A percentile compares a stretch with the other conserved stretches of the same genome.
Evolutionary conservation across 129 eudicot species (phyloP).

Genomic region (Flaveria brownii): DNA sequence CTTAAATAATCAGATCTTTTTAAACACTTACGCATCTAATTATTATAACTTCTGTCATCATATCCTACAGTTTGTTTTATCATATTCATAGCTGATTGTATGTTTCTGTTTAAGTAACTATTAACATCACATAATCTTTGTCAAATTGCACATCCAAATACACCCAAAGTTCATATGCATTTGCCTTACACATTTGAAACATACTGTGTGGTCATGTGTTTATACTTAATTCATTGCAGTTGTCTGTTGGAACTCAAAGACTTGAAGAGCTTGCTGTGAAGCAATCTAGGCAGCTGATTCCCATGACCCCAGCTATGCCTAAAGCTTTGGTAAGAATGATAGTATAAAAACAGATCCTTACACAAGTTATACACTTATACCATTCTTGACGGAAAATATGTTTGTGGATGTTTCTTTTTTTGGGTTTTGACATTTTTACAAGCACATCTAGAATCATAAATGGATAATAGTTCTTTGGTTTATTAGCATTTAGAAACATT

Average conservation of each 20-base stretch:
- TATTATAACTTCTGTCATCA: background rate
- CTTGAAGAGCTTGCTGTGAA: slow-evolving; percentile 86
- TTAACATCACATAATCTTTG: background rate
- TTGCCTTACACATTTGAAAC: background rate
- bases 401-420: background rate
- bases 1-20: background rate
- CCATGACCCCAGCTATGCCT: slow-evolving; percentile 78
- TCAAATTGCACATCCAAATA: background rate
- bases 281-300: slow-evolving; percentile 84
- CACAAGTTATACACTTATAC: too few species aligned
- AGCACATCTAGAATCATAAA: background rate
- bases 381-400: too few species aligned
- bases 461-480: background rate
- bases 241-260: slow-evolving; percentile 65
- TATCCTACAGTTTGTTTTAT: background rate
- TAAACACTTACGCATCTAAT: background rate
- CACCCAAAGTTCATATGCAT: background rate
- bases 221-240: slow-evolving; percentile 22
- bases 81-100: background rate
- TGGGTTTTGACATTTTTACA: background rate
- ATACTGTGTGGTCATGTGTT: background rate
- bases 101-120: background rate
- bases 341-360: background rate
- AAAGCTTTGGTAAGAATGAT: slow-evolving; percentile 60
- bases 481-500: background rate